Evolutionary conservation across 352 stramenopile species (phyloP), one percentile per base, ranked within the genome.

Genomic region (Phytophthora fragariae): DNA sequence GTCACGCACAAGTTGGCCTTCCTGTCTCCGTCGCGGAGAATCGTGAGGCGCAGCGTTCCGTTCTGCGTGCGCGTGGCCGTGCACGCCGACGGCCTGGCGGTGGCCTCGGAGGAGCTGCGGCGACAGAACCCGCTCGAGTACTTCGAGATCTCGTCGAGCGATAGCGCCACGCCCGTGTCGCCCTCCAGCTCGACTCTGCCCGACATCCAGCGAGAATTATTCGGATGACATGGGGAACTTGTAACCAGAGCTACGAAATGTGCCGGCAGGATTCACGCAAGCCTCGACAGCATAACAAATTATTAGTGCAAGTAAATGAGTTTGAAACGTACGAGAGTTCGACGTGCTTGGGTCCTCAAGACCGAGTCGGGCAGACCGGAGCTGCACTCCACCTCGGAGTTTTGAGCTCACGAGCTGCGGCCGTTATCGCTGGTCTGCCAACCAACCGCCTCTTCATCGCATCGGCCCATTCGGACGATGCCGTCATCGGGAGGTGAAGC

Each of bases 131-230:
- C 76, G 10, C 68, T 83, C 61, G 72, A 76, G 21, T 73, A 68
- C 55, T 80, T 75, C n/a, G 73, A 80, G 27, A 58, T 76, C 14
- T 73, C 72, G 12, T 80, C 69, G 2, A 80, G 62, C 35, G 59
- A 74, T 31, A 74, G 72, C 49, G 63, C 64, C 2, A 70, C 62
- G 0, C 52, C 66, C 17, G 65, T 57, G 17, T 83, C 76, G 3
- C 76, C 76, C 8, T 80, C 76, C 0, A 78, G 72, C 31, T 83
- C 76, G 55, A 75, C 67, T 12, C 63, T 81, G 10, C 73, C 73
- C 2, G 69, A 81, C 62, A 79, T 65, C n/a, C 62, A 74, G 49
- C 62, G 73, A 62, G 76, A 83, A 47, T 83, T 83, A 19, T 83
- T 83, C 21, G 73, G 76, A 21, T 82, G 41, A 76, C 41, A 41